These are phyloP conservation scores for Biancaea sappan DNA, from an alignment of 306 rosid species.

Conservation along the genomic window DNA sequence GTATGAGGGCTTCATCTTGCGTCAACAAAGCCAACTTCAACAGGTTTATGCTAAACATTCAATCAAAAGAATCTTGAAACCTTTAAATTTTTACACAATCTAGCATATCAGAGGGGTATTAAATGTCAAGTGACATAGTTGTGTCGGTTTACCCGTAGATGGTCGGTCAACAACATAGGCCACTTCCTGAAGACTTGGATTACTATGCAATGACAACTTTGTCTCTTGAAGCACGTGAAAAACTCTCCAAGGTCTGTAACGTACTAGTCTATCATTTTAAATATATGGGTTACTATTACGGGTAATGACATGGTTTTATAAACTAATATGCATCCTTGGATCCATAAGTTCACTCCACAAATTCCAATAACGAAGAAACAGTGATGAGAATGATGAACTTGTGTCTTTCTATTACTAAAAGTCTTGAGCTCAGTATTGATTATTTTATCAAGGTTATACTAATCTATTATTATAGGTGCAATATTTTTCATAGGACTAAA, in stretches of 20 bases:
- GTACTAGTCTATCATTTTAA: conserved; percentile 4
- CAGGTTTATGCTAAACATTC: conserved; percentile 55
- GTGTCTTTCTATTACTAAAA: neutral
- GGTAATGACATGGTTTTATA: neutral
- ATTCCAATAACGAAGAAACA: neutral
- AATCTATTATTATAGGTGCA: conserved; percentile 1
- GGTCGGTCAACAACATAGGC: conserved; percentile 87
- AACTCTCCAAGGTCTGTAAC: conserved; percentile 80
- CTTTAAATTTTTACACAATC: neutral
- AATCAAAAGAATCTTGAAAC: neutral
- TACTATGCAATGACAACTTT: conserved; percentile 80
- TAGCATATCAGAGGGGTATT: conserved; percentile 1
- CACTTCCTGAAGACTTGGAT: conserved; percentile 85
- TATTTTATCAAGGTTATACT: neutral
- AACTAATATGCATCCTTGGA: conserved; percentile 19
- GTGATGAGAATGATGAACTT: too few species aligned
- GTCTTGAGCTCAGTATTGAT: neutral
- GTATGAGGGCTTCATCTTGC: conserved; percentile 92
- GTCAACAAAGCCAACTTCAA: conserved; percentile 90
- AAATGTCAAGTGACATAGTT: conserved; percentile 27
- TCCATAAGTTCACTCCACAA: conserved; percentile 12
- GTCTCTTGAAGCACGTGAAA: conserved; percentile 91
- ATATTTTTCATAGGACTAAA: neutral
- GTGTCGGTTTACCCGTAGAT: conserved; percentile 51
- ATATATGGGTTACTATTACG: conserved; percentile 10